A percentile compares a stretch with the other conserved stretches of the same genome.
phyloP scores from a whole-genome alignment of 2,329 filamentous ascomycete genomes.

The Lomentospora prolificans region DNA sequence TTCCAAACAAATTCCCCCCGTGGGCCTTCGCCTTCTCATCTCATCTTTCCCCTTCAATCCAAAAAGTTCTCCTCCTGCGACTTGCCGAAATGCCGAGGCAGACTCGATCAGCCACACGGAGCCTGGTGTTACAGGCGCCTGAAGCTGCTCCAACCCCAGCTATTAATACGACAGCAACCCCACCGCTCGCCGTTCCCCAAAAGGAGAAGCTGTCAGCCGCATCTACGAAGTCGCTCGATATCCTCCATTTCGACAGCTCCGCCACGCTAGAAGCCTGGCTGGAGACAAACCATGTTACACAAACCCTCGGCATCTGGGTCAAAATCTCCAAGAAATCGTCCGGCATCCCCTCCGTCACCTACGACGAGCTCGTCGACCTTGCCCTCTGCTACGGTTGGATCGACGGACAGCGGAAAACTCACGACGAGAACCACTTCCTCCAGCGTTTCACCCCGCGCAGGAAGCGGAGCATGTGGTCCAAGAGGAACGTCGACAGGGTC shows the following conservation, averaged over 20 bases:
- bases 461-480: constrained; percentile 46
- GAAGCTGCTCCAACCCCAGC: neutral
- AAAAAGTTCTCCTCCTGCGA: neutral
- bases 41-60: too few species aligned
- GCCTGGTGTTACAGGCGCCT: too few species aligned
- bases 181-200: too few species aligned
- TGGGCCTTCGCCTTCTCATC: too few species aligned
- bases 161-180: too few species aligned
- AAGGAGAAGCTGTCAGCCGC: too few species aligned
- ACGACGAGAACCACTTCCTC: constrained; percentile 37
- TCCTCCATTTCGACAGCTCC: constrained; percentile 19
- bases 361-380: constrained; percentile 42
- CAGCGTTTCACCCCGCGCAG: constrained; percentile 51
- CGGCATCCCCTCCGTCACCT: constrained; percentile 32
- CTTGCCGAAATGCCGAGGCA: neutral
- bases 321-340: constrained; percentile 38
- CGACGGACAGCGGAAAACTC: constrained; percentile 39
- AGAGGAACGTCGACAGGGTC: constrained; percentile 46
- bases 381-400: constrained; percentile 56
- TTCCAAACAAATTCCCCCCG: too few species aligned
- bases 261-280: constrained; percentile 28
- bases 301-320: constrained; percentile 31
- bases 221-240: constrained; percentile 11
- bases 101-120: neutral
- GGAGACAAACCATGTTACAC: constrained; percentile 20